Percentiles rank a stretch among this genome's conserved stretches.
These are phyloP conservation scores for Iris macrosiphon DNA, from an alignment of 106 monocot genomes.

Conservation along the genomic window DNA sequence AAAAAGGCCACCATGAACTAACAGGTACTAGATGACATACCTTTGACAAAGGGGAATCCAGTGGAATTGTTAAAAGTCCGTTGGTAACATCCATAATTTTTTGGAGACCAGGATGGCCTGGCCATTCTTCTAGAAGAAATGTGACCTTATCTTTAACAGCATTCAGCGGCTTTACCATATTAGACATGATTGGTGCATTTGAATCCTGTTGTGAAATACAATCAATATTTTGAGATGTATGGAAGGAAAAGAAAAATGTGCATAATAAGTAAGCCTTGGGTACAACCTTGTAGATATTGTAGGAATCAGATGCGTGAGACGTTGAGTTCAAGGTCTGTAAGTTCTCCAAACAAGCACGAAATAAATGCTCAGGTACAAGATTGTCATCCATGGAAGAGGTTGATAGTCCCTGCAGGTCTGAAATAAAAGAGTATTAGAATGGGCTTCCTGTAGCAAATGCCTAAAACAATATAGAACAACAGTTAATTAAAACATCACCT, in stretches of 20 bases:
- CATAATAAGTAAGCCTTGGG: not conserved
- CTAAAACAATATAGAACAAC: not conserved
- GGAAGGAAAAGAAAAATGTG: too few relatives aligned
- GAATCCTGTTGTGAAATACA: slow-evolving; percentile 43
- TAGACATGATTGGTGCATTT: slow-evolving; percentile 44
- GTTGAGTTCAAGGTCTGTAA: slow-evolving; percentile 14
- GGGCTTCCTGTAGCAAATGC: not conserved
- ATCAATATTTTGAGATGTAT: not conserved
- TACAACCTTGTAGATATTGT: slow-evolving; percentile 68
- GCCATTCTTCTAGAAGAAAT: slow-evolving; percentile 53
- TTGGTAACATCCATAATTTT: slow-evolving; percentile 46
- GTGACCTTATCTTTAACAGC: slow-evolving; percentile 31
- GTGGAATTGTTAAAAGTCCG: slow-evolving; percentile 44
- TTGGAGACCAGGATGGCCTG: slow-evolving; percentile 75
- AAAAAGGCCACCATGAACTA: not conserved
- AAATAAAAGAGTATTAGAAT: slow-evolving; percentile 3
- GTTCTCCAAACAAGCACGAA: slow-evolving; percentile 45
- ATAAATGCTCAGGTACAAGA: slow-evolving; percentile 65
- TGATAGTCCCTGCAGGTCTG: slow-evolving; percentile 40
- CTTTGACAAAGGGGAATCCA: slow-evolving; percentile 56
- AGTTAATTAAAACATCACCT: slow-evolving; percentile 24
- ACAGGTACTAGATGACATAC: slow-evolving; percentile 18
- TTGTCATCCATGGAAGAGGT: slow-evolving; percentile 50
- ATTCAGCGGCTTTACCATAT: slow-evolving; percentile 60
- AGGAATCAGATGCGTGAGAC: slow-evolving; percentile 7